A percentile compares a stretch with the other conserved stretches of the same genome.
Evolutionary conservation across 345 rosid species (phyloP).

Genomic region (Fremontodendron californicum): DNA sequence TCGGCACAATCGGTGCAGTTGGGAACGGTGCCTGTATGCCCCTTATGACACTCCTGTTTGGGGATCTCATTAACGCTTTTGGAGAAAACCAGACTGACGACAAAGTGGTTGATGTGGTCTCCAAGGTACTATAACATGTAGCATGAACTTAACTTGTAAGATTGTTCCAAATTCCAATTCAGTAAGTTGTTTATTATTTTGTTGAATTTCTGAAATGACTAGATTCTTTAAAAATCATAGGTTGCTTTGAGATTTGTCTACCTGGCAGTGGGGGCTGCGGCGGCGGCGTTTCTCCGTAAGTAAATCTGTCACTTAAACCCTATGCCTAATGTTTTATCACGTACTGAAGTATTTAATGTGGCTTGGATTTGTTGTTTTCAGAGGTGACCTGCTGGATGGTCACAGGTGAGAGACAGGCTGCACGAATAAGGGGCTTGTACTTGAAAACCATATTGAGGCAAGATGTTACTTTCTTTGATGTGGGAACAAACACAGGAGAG

Average conservation of each 20-base stretch:
- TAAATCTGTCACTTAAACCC: not conserved
- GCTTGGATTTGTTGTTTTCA: slow-evolving; percentile 17
- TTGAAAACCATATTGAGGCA: slow-evolving; percentile 61
- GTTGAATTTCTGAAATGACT: not conserved
- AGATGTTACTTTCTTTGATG: slow-evolving; percentile 63
- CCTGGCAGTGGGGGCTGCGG: slow-evolving; percentile 51
- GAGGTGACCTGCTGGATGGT: slow-evolving; percentile 85
- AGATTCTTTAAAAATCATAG: slow-evolving; percentile 23
- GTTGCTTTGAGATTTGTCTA: slow-evolving; percentile 57
- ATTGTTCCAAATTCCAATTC: too few relatives aligned
- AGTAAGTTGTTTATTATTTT: too few relatives aligned
- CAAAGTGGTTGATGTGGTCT: slow-evolving; percentile 34
- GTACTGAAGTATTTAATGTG: not conserved
- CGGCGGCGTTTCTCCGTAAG: slow-evolving; percentile 70
- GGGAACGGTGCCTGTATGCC: slow-evolving; percentile 62
- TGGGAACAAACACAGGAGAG: slow-evolving; percentile 65
- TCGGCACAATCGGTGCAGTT: slow-evolving; percentile 53
- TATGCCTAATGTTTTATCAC: not conserved
- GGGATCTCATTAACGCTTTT: slow-evolving; percentile 45
- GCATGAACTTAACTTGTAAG: not conserved
- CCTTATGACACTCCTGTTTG: slow-evolving; percentile 55
- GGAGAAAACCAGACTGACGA: slow-evolving; percentile 37
- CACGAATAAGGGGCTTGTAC: slow-evolving; percentile 53
- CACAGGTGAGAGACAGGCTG: slow-evolving; percentile 65
- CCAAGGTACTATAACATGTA: slow-evolving; percentile 33